Evolutionary conservation across 2,329 filamentous ascomycete genomes (phyloP), one percentile per base, ranked within the genome.

Genomic region (Penicillium sp.): DNA sequence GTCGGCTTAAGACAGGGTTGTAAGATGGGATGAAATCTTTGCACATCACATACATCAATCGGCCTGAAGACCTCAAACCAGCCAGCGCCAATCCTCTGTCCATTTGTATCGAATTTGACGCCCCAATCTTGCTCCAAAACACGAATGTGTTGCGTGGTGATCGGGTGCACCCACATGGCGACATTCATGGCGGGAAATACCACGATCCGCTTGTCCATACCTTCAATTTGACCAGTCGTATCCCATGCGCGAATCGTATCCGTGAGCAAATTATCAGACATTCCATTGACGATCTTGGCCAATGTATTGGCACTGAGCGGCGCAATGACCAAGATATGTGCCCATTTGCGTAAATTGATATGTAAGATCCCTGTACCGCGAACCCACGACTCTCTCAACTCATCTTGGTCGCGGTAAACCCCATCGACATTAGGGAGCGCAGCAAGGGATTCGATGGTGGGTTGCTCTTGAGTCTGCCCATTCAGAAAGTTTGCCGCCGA

Each of bases 171-270:
- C 85, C 87, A 95, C 90, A 95, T 95, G 4, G 84, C 83, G 25
- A 82, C 89, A 66, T 96, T 95, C 88, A 95, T 95, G 28, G 86
- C 83, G 1, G 85, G 84, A 2, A 86, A 86, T 0, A 91, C 85
- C 1, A 93, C 61, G 33, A 95, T 88, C 54, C 76, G 79, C 66
- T 84, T 85, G 66, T 76, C 81, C 12, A 40, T 46, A 36, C 56
- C 63, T 40, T 86, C 82, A 5, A 85, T 71, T 12, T 75, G 64
- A 0, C 82, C 81, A n/a, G 76, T 76, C 0, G 83, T 84, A 68
- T 97, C 91, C 93, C 91, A 98, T 0, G 91, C 91, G 18, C 91
- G 76, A 34, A 93, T 77, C 0, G 93, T 85, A 11, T 82, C 85
- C 5, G 75, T 67, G 4, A 96, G 66, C 5, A 97, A 73, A 48